Evolutionary conservation across 345 rosid genomes (phyloP).

Genomic region (Microthlaspi erraticum): DNA sequence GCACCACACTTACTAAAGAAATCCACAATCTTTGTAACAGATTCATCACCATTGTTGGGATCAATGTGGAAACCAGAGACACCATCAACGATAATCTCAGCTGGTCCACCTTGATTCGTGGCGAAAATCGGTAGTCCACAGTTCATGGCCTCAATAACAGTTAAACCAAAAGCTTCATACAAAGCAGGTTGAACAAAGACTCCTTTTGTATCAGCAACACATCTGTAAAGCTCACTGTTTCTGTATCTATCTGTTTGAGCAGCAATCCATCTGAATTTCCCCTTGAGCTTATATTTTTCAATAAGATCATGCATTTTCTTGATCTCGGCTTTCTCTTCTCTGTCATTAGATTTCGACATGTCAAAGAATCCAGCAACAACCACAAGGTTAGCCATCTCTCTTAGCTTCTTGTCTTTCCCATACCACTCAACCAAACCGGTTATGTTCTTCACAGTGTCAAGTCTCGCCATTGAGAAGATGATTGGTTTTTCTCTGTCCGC

Average conservation of each 20-base stretch:
- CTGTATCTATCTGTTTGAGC: conserved; percentile 89
- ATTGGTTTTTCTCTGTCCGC: conserved; percentile 77
- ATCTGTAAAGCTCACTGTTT: conserved; percentile 89
- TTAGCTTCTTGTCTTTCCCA: conserved; percentile 78
- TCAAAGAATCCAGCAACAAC: conserved; percentile 92
- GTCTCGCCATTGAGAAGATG: conserved; percentile 99
- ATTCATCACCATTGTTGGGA: conserved; percentile 82
- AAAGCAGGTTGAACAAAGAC: conserved; percentile 95
- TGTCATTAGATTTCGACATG: conserved; percentile 73
- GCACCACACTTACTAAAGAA: conserved; percentile 75
- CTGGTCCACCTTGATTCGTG: conserved; percentile 93
- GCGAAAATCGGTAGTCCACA: conserved; percentile 95
- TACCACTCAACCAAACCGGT: conserved; percentile 90
- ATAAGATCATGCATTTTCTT: conserved; percentile 81
- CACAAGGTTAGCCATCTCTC: conserved; percentile 81
- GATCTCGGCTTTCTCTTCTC: conserved; percentile 89
- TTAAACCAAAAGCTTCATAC: conserved; percentile 94
- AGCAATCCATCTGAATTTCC: conserved; percentile 91
- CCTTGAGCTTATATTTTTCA: conserved; percentile 74
- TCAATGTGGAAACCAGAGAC: conserved; percentile 89
- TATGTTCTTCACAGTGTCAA: conserved; percentile 87
- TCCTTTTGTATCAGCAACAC: conserved; percentile 90
- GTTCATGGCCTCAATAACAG: conserved; percentile 97
- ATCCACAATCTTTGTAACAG: conserved; percentile 69
- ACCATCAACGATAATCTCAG: conserved; percentile 89